Evolutionary conservation across 2,329 filamentous ascomycete genomes (phyloP), one percentile per base, ranked within the genome.

Genomic region (Aspergillus ruber): DNA sequence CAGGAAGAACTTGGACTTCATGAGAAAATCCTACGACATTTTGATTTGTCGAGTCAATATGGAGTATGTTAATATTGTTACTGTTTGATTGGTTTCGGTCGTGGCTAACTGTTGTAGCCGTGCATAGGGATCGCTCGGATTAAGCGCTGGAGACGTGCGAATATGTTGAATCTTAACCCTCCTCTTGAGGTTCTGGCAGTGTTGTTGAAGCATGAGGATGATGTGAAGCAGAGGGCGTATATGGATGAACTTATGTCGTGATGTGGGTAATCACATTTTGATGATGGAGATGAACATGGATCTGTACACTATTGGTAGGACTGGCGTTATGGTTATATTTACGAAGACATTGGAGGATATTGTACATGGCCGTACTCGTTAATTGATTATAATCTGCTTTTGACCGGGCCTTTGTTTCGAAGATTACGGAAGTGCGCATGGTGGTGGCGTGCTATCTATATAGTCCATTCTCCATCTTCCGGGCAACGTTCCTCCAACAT

Each of bases 181-280:
- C 91, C 93, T 0, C 79, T 95, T 21, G 91, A 97, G 67, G 90
- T 96, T 3, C 77, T 97, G 4, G 88, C 90, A 0, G 86, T 97
- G 13, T 70, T 97, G 42, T 60, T 95, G 46, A 85, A 83, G 61
- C 84, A 78, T 4, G 78, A 67, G 45, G 56, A 60, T 5, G 51
- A 50, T n/a, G 49, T 52, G 12, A 61, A 60, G 13, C 80, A 93
- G 68, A 77, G 75, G 54, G 87, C 90, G 18, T 81, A 90, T 80
- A 62, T 75, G 78, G 74, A 68, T 38, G 63, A 66, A 38, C 44
- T 69, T 42, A 50, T 69, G 49, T 67, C 65, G 38, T 69, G 54
- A 62, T 35, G 17, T 39, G 39, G 20, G 9, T 29, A 2, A 2
- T 12, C 9, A 29, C 9, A 29, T 10, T 12, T 29, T 10, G 10